Evolutionary conservation across 208 protist genomes (phyloP), one percentile per base, ranked within the genome.

Genomic region (Leishmania tropica): DNA sequence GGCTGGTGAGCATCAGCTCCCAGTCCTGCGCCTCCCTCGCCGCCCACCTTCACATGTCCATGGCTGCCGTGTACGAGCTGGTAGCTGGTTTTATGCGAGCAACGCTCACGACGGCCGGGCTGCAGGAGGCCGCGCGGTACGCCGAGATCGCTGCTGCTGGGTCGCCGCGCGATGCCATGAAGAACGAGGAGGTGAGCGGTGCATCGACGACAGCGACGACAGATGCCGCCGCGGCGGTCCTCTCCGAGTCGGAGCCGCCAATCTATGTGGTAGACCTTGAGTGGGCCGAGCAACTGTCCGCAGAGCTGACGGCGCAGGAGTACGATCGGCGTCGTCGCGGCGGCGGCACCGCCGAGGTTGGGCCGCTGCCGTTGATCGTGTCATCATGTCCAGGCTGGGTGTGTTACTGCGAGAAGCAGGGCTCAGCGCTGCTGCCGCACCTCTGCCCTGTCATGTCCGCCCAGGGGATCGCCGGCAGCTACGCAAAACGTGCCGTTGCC

Each of bases 341-440:
- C 21, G 21, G 53, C 53, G 56, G 72, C 47, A 45, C 1, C 15
- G 45, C 17, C 48, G 60, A 82, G 28, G 79, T 19, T 1, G 76
- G 70, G 35, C 74, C 77, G 65, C 88, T 99, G 72, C 98, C 99
- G 13, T 67, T 99, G 78, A 85, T 99, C n/a, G 91, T 97, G 2
- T 99, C 97, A 5, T 89, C 97, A 45, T 99, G 98, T 88, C 98
- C 98, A 1, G 98, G 99, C 2, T 99, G 97, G 97, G 94, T 99
- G 40, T 99, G 99, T 89, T 99, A 99, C 87, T 99, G 98, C 42
- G 99, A 99, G 87, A 99, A 99, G 89, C 98, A 96, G 51, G 95
- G 99, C 62, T 81, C 88, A 6, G 84, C 89, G 17, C 80, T 99
- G 42, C 85, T 99, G 54, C 95, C 98, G 0, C 93, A 98, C 85